A percentile compares a stretch with the other conserved stretches of the same genome.
phyloP scores from a whole-genome alignment of 2,329 filamentous ascomycete genomes.

The Colletotrichum tofieldiae region DNA sequence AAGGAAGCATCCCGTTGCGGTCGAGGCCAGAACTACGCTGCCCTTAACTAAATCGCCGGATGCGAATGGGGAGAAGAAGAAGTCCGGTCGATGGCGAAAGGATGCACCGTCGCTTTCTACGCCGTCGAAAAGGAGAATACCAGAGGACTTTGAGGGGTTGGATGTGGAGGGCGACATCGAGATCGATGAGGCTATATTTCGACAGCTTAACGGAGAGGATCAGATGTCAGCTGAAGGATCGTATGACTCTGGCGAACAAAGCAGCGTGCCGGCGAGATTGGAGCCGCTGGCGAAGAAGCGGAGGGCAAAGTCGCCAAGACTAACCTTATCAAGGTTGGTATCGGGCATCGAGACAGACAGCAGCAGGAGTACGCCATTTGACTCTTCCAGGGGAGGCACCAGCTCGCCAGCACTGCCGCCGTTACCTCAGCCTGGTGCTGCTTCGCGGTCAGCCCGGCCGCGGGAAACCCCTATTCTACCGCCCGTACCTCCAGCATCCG shows the following conservation, averaged over 20 bases:
- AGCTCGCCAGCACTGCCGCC: slow-evolving; percentile 33
- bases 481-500: slow-evolving; percentile 24
- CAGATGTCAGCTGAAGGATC: slow-evolving; percentile 5
- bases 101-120: slow-evolving; percentile 53
- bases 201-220: slow-evolving; percentile 31
- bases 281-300: slow-evolving; percentile 37
- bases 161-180: slow-evolving; percentile 47
- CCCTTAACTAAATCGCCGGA: not conserved
- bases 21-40: not conserved
- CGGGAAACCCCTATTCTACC: slow-evolving; percentile 1
- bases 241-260: slow-evolving; percentile 23
- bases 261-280: not conserved
- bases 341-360: slow-evolving; percentile 32
- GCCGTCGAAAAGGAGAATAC: slow-evolving; percentile 51
- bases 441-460: not conserved
- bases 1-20: not conserved
- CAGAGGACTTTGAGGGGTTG: slow-evolving; percentile 48
- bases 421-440: not conserved
- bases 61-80: slow-evolving; percentile 47
- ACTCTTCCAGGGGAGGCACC: slow-evolving; percentile 27
- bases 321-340: not conserved
- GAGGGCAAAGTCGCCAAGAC: slow-evolving; percentile 14
- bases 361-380: slow-evolving; percentile 21
- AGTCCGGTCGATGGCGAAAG: slow-evolving; percentile 46
- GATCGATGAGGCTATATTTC: slow-evolving; percentile 42